These are phyloP conservation scores for Penicillium capsulatum DNA, from an alignment of 2,329 filamentous ascomycete species.

Conservation along the genomic window DNA sequence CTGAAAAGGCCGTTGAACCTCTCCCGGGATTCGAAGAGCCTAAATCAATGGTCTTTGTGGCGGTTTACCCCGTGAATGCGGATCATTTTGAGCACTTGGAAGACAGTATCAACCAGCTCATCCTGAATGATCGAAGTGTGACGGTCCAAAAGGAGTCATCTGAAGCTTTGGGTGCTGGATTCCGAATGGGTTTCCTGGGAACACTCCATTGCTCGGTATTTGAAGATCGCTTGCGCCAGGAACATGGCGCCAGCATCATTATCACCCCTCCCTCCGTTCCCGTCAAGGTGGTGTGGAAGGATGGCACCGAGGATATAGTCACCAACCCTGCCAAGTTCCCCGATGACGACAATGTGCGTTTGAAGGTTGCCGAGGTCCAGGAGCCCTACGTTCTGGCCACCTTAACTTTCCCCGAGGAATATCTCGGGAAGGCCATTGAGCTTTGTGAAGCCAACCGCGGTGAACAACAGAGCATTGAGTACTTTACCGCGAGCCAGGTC, in stretches of 20 bases:
- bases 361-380: constrained; percentile 58
- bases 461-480: constrained; percentile 79
- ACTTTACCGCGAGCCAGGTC: constrained; percentile 87
- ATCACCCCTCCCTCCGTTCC: constrained; percentile 95
- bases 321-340: constrained; percentile 87
- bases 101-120: constrained; percentile 89
- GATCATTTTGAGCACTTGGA: constrained; percentile 80
- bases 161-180: constrained; percentile 87
- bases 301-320: constrained; percentile 73
- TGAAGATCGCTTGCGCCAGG: constrained; percentile 87
- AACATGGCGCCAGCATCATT: constrained; percentile 91
- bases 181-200: constrained; percentile 91
- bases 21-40: constrained; percentile 94
- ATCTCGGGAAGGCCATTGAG: constrained; percentile 90
- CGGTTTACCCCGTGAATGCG: constrained; percentile 91
- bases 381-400: constrained; percentile 77
- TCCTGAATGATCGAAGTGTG: constrained; percentile 91
- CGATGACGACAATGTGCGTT: constrained; percentile 58
- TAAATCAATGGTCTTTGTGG: constrained; percentile 98
- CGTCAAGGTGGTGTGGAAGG: constrained; percentile 74
- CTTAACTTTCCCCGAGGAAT: constrained; percentile 88
- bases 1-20: constrained; percentile 69
- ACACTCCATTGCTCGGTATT: constrained; percentile 99
- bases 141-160: constrained; percentile 92
- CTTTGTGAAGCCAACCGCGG: constrained; percentile 88